These are phyloP conservation scores for Letharia lupina DNA, from an alignment of 495 filamentous ascomycete species.

Conservation along the genomic window DNA sequence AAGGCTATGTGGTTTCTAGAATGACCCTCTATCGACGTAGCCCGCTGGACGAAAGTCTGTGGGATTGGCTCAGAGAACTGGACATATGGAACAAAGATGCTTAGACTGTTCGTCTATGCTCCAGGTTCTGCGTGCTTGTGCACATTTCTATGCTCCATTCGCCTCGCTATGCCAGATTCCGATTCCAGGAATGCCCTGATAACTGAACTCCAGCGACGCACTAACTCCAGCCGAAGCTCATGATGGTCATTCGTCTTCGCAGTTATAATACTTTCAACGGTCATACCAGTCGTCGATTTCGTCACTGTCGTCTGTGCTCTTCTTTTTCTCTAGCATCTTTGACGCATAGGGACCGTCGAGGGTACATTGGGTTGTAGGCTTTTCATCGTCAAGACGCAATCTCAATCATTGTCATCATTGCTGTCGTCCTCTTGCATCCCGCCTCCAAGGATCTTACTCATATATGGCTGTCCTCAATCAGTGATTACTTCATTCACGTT, in stretches of 20 bases:
- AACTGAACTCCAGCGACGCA: background rate
- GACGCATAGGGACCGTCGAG: constrained; percentile 33
- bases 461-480: constrained; percentile 47
- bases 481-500: background rate
- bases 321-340: constrained; percentile 45
- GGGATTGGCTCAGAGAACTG: background rate
- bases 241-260: background rate
- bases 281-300: constrained; percentile 30
- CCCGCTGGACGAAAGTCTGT: background rate
- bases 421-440: too few species aligned
- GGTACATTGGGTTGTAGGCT: too few species aligned
- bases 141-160: background rate
- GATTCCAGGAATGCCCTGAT: background rate
- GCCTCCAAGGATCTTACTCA: constrained; percentile 26
- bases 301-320: constrained; percentile 36
- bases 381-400: too few species aligned
- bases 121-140: background rate
- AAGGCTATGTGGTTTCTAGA: constrained; percentile 2
- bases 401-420: too few species aligned
- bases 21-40: background rate
- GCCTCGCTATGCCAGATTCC: constrained; percentile 8
- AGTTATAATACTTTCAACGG: background rate
- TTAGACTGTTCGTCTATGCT: background rate
- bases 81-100: background rate
- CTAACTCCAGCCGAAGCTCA: background rate